Evolutionary conservation across 2,329 filamentous ascomycete species (phyloP).

Genomic region (Monilinia aucupariae): DNA sequence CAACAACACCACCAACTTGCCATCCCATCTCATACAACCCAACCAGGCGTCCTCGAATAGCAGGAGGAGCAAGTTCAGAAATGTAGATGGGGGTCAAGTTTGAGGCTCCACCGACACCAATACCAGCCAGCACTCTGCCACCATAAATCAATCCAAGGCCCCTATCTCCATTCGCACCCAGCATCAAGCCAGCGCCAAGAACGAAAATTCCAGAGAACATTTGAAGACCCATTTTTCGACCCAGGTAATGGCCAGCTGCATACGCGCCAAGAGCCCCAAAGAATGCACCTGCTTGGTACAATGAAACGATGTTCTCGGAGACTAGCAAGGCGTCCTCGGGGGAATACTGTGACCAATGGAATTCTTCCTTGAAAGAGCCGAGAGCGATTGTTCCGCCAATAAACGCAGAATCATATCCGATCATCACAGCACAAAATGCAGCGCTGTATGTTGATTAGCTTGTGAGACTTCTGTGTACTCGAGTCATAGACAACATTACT

Average conservation of each 20-base stretch:
- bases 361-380: constrained; percentile 25
- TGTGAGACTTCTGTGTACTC: no score
- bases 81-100: constrained; percentile 61
- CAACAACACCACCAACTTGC: constrained; percentile 58
- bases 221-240: constrained; percentile 45
- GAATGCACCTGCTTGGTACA: constrained; percentile 31
- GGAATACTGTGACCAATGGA: constrained; percentile 27
- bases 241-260: constrained; percentile 11
- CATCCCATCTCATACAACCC: constrained; percentile 63
- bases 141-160: constrained; percentile 21
- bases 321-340: constrained; percentile 17
- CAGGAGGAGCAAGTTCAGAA: constrained; percentile 49
- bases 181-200: constrained; percentile 66
- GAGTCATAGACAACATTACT: constrained; percentile 12
- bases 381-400: constrained; percentile 30
- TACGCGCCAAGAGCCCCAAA: constrained; percentile 21
- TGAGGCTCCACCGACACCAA: constrained; percentile 37
- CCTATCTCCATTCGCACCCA: constrained; percentile 42
- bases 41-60: constrained; percentile 45
- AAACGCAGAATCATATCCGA: constrained; percentile 30
- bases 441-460: constrained; percentile 33
- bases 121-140: constrained; percentile 27
- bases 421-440: constrained; percentile 52
- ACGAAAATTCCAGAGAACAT: constrained; percentile 59
- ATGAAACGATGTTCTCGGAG: constrained; percentile 29